Base-by-base conservation (phyloP, 2,329 filamentous ascomycete species). In the Cytospora mali region DNA sequence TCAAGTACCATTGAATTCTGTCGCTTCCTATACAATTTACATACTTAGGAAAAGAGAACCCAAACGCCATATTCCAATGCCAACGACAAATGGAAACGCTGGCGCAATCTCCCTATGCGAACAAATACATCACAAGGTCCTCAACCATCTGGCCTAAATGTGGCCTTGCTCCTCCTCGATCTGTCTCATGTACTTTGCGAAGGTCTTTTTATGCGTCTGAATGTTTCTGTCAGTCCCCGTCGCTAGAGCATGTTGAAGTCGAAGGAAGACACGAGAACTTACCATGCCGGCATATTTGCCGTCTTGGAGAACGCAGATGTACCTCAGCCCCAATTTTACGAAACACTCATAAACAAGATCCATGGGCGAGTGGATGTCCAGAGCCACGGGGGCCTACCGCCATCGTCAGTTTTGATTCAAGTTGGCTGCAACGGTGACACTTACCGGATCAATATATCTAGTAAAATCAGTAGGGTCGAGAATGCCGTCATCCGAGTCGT, bases 281-380 rank as follows among this genome's bases (percentile, higher is more conserved):
- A 96, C 92, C 81, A 99, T 85, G 66, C 95, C 95, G 2, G 90
- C 91, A 76, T 92, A 99, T 65, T 86, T 87, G 27, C 95, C 95
- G 68, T 97, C 88, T 61, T 85, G 85, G 28, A 95, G 79, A 5
- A 97, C 93, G 73, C 95, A 98, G 55, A 99, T 89, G 75, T 97
- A 98, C 66, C 95, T 83, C 68, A 99, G 76, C 1, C 95, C 95
- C 10, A 99, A 81, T 76, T 99, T 99, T 56, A 92, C 91, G 74
- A 98, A 99, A 71, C 93, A 94, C 73, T 99, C 95, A 71, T 97
- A 97, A 4, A 97, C 95, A 46, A 99, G 79, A 73, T 98, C 93
- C 85, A 98, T 93, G 0, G 95, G 92, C 0, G 90, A 95, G 68
- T 88, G 86, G 31, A 96, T 90, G 71, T 99, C 95, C 27, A 99